Evolutionary conservation across 441 rosid genomes (phyloP).

Genomic region (Gossypium gossypioides): DNA sequence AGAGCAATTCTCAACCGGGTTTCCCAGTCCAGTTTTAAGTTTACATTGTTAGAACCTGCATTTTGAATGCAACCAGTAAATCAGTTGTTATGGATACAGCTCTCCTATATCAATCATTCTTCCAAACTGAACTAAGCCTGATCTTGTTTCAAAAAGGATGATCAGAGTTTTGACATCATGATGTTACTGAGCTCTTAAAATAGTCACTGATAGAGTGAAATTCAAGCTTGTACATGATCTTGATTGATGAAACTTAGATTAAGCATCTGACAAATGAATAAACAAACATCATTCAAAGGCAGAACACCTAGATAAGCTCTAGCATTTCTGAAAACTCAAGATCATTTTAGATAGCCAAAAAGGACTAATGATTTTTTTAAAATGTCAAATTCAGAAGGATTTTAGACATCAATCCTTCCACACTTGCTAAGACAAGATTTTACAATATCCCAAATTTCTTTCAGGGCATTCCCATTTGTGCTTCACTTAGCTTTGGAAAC

Average conservation of each 20-base stretch:
- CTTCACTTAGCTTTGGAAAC: neutral
- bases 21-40: conserved; percentile 61
- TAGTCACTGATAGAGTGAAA: neutral
- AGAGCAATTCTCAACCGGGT: conserved; percentile 59
- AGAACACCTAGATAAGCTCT: neutral
- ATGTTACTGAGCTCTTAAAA: neutral
- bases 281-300: neutral
- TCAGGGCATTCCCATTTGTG: neutral
- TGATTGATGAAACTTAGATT: neutral
- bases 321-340: neutral
- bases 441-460: neutral
- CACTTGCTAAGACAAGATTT: neutral
- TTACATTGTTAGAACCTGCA: conserved; percentile 41
- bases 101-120: neutral
- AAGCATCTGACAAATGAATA: neutral
- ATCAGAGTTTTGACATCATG: neutral
- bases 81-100: neutral
- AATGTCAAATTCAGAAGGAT: neutral
- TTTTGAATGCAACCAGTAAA: conserved; percentile 2
- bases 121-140: neutral
- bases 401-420: neutral
- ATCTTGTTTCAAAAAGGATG: neutral
- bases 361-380: neutral
- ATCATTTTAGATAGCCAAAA: neutral
- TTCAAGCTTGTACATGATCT: neutral